phyloP scores from a whole-genome alignment of 148 eudicot species.

The Chenopodium album region DNA sequence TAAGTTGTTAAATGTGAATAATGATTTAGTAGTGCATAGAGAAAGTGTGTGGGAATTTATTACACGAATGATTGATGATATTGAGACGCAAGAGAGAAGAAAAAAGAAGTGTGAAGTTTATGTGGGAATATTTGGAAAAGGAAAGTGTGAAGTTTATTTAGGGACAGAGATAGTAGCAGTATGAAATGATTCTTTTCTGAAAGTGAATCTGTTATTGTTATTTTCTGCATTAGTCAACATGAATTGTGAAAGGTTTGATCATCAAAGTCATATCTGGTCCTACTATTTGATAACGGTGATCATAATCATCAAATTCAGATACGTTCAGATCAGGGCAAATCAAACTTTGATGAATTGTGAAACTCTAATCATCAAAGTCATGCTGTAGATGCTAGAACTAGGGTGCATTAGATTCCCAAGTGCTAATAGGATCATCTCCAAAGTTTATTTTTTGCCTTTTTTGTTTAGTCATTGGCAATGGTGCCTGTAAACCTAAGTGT shows the following conservation, averaged over 20 bases:
- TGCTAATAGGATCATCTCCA: neutral
- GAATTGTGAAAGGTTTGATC: neutral
- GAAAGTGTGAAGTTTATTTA: neutral
- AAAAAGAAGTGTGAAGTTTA: neutral
- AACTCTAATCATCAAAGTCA: neutral
- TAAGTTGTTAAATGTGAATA: neutral
- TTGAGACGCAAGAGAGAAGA: neutral
- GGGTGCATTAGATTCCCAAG: neutral
- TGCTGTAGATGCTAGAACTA: neutral
- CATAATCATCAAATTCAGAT: no score
- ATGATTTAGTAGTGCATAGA: neutral
- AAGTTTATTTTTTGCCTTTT: neutral
- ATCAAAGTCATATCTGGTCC: neutral
- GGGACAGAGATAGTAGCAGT: neutral
- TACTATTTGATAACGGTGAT: neutral
- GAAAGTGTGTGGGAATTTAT: neutral
- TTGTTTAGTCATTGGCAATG: neutral
- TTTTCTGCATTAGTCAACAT: neutral
- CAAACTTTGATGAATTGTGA: no score
- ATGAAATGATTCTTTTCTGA: neutral
- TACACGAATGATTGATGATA: neutral
- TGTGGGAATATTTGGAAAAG: neutral
- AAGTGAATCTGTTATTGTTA: neutral
- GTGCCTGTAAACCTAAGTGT: neutral
- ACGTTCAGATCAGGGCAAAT: neutral